phyloP scores from a whole-genome alignment of 2,329 filamentous ascomycete species.

The Phaeomoniella chlamydospora region DNA sequence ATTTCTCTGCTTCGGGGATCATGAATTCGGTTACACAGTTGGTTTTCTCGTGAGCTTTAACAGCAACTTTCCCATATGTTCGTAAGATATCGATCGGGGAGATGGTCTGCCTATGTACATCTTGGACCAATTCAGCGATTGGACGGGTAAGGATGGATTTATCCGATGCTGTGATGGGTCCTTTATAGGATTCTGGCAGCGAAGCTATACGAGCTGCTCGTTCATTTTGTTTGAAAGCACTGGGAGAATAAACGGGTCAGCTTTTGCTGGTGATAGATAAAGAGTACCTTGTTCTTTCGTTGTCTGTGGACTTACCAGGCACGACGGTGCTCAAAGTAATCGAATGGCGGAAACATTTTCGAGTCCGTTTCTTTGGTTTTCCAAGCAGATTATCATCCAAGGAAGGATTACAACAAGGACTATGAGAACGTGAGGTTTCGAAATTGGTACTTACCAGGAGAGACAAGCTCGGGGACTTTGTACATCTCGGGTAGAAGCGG shows the following conservation, averaged over 20 bases:
- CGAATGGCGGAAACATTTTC: slow-evolving; percentile 38
- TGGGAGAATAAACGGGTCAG: slow-evolving; percentile 22
- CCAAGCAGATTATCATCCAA: no score
- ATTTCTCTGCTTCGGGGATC: slow-evolving; percentile 61
- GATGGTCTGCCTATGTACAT: slow-evolving; percentile 56
- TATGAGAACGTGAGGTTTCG: no score
- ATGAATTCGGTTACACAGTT: slow-evolving; percentile 86
- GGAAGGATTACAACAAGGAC: no score
- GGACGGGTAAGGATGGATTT: slow-evolving; percentile 54
- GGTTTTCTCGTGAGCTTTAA: slow-evolving; percentile 71
- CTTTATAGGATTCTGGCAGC: slow-evolving; percentile 51
- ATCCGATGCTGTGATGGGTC: slow-evolving; percentile 49
- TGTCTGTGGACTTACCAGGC: slow-evolving; percentile 44
- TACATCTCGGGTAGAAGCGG: no score
- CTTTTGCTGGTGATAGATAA: not conserved
- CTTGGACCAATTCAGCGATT: slow-evolving; percentile 63
- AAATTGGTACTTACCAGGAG: no score
- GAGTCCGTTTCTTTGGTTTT: no score
- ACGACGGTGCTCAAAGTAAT: slow-evolving; percentile 56
- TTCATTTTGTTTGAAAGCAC: slow-evolving; percentile 66
- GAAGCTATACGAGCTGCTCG: slow-evolving; percentile 54
- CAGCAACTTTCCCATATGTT: slow-evolving; percentile 73
- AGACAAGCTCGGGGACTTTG: no score
- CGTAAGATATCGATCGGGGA: slow-evolving; percentile 61
- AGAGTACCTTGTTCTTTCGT: not conserved